Evolutionary conservation across 768 basidiomycete species (phyloP), one percentile per base, ranked within the genome.

Genomic region (Hygrocybe coccinea): DNA sequence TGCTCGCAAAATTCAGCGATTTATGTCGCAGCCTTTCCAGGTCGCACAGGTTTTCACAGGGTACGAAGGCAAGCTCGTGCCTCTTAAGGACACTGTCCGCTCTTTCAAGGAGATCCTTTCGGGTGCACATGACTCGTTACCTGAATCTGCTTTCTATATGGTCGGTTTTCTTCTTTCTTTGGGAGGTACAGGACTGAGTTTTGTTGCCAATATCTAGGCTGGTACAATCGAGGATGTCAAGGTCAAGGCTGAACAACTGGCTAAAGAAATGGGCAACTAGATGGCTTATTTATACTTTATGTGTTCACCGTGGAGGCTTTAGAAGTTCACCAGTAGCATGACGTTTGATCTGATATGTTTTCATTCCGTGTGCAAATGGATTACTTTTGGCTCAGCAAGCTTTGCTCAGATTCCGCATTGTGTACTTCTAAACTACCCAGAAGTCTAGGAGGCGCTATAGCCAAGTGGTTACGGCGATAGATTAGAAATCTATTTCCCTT

Each of bases 11-110:
- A 94, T 97, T 68, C 93, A 92, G 73, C 89, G 93, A 80, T 97
- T 98, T 91, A 98, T 99, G 97, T 97, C 94, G 64, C 95, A 99
- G 78, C 97, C 97, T 60, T 99, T 99, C 93, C 90, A 91, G 72
- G 95, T 97, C 72, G 97, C 95, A 56, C 93, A 97, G 79, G 94
- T 97, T 75, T 97, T 98, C 85, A 98, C 95, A 69, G 95, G 95
- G 80, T 95, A 91, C 68, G 95, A 97, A 80, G 97, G 95, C 69
- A 91, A 89, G 73, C 91, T 98, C 59, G 95, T 99, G 35, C 80
- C 95, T 12, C 79, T 99, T 62, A 97, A 97, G 81, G 95, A 98
- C 71, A 95, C 92, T 59, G 73, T 95, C 67, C 89, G 90, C 64
- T 95, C 95, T 39, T 98, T 97, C 88, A 94, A 88, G 83, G 93